A percentile compares a stretch with the other conserved stretches of the same genome.
These are phyloP conservation scores for Trichoderma brevicompactum DNA, from an alignment of 2,329 filamentous ascomycete genomes.

Conservation along the genomic window DNA sequence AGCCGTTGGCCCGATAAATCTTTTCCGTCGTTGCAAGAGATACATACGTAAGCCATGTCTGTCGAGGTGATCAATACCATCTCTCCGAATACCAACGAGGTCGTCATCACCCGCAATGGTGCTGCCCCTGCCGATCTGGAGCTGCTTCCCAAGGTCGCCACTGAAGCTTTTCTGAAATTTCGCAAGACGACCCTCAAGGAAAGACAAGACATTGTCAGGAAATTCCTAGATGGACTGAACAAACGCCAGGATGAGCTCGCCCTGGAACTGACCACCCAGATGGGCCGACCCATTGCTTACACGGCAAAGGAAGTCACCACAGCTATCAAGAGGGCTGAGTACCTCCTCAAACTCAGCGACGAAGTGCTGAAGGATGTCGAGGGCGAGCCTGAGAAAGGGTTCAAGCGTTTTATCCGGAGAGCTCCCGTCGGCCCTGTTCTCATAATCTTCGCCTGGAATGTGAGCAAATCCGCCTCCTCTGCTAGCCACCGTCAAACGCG, in stretches of 20 bases:
- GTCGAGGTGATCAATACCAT: constrained; percentile 74
- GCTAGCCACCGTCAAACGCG: constrained; percentile 14
- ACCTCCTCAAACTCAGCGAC: constrained; percentile 80
- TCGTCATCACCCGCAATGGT: constrained; percentile 78
- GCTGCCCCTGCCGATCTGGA: constrained; percentile 72
- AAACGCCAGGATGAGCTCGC: constrained; percentile 79
- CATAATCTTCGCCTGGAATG: constrained; percentile 95
- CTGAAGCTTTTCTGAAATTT: constrained; percentile 76
- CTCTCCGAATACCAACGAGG: constrained; percentile 86
- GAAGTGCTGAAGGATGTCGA: constrained; percentile 79
- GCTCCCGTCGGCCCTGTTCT: constrained; percentile 85
- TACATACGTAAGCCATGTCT: constrained; percentile 53
- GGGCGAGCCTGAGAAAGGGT: constrained; percentile 83
- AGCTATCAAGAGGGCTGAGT: constrained; percentile 82
- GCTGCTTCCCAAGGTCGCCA: constrained; percentile 71
- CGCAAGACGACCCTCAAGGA: constrained; percentile 74
- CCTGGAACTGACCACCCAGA: constrained; percentile 86
- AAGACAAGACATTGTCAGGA: constrained; percentile 79
- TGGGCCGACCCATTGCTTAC: constrained; percentile 91
- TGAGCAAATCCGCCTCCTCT: constrained; percentile 52
- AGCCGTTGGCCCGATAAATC: background rate
- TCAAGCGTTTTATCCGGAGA: constrained; percentile 88
- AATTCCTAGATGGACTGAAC: constrained; percentile 72
- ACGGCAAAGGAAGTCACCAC: constrained; percentile 82
- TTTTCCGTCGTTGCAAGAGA: background rate